These are phyloP conservation scores for Nepenthes alata DNA, from an alignment of 179 eudicot genomes.

Conservation along the genomic window DNA sequence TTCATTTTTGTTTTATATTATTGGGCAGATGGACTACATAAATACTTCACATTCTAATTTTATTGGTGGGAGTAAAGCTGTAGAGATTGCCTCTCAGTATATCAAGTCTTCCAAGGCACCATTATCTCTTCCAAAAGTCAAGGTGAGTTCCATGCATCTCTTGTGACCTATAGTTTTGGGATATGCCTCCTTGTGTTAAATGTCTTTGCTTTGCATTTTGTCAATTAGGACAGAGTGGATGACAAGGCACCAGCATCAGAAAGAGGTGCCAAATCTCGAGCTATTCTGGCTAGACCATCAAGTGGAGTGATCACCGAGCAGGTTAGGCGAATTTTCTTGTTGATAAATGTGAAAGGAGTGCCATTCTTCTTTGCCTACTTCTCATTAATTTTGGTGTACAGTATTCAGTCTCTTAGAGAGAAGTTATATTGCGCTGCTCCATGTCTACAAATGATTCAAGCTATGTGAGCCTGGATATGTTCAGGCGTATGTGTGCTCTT, in stretches of 20 bases:
- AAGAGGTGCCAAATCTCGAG: constrained; percentile 62
- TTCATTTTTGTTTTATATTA: not conserved
- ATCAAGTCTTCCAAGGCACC: constrained; percentile 18
- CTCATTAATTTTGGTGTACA: no score
- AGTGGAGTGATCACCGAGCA: constrained; percentile 77
- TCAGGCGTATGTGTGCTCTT: no score
- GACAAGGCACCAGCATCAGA: constrained; percentile 69
- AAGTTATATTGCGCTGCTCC: no score
- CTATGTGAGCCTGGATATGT: no score
- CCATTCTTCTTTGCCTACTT: no score
- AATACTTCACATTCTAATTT: constrained; percentile 35
- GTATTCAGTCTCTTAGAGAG: no score
- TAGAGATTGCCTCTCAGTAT: constrained; percentile 27
- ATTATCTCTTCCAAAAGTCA: constrained; percentile 19
- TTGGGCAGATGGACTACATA: constrained; percentile 30
- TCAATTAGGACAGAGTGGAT: constrained; percentile 50
- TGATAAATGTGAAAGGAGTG: no score
- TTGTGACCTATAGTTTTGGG: not conserved
- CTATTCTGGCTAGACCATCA: constrained; percentile 49
- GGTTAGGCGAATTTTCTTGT: constrained; percentile 19
- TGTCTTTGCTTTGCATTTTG: constrained; percentile 6
- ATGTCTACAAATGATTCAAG: no score
- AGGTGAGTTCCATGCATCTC: constrained; percentile 13
- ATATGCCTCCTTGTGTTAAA: constrained; percentile 2
- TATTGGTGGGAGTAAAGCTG: constrained; percentile 36